phyloP scores from a whole-genome alignment of 108 stramenopile species.

The Bacterosira constricta region DNA sequence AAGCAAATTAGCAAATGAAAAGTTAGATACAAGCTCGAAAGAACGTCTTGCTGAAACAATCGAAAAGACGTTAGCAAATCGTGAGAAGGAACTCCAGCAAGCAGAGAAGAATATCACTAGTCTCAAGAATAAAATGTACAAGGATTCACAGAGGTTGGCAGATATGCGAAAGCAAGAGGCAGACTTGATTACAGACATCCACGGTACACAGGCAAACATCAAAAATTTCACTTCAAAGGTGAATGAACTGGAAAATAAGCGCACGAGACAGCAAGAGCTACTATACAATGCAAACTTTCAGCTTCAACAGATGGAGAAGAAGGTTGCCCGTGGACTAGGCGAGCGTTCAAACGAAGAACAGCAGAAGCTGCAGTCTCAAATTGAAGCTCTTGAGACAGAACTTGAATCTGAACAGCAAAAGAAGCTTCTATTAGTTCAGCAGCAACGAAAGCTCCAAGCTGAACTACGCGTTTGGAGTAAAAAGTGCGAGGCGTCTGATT shows the following conservation, averaged over 20 bases:
- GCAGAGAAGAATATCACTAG: constrained; percentile 41
- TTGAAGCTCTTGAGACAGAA: constrained; percentile 63
- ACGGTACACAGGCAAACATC: constrained; percentile 57
- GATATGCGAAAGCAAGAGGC: constrained; percentile 64
- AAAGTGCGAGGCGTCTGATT: constrained; percentile 34
- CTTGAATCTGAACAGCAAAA: constrained; percentile 49
- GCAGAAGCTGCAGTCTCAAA: constrained; percentile 51
- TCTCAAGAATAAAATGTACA: constrained; percentile 66
- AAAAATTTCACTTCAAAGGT: constrained; percentile 68
- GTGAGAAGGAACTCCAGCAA: constrained; percentile 61
- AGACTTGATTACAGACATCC: constrained; percentile 70
- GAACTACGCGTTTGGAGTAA: constrained; percentile 59
- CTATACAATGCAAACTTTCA: constrained; percentile 86
- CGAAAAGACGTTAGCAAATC: constrained; percentile 49
- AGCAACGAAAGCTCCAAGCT: constrained; percentile 59
- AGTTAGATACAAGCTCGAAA: constrained; percentile 41
- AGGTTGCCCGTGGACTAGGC: constrained; percentile 85
- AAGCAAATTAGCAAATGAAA: constrained; percentile 50
- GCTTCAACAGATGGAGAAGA: constrained; percentile 83
- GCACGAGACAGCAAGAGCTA: constrained; percentile 75
- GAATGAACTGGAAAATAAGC: constrained; percentile 61
- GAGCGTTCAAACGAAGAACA: constrained; percentile 85
- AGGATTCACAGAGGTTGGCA: constrained; percentile 62
- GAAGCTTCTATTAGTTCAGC: constrained; percentile 60
- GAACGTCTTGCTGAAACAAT: constrained; percentile 61